Evolutionary conservation across 2,329 filamentous ascomycete genomes (phyloP).

Genomic region (Dichotomopilus funicola): DNA sequence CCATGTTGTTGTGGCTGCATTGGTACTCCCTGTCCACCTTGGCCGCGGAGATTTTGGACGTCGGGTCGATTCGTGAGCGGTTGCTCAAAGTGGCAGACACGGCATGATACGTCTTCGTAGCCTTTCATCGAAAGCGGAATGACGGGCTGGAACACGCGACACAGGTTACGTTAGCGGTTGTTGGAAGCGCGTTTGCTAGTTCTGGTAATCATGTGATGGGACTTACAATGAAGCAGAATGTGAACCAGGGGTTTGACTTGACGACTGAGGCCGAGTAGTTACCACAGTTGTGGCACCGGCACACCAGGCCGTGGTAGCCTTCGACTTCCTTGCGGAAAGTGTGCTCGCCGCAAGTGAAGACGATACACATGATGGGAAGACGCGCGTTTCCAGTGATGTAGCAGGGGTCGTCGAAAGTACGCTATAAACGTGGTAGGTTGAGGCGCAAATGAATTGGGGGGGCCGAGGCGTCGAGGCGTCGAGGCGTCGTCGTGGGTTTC

Average conservation of each 20-base stretch:
- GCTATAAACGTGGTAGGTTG: neutral
- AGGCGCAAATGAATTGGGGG: neutral
- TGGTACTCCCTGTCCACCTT: constrained; percentile 30
- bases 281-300: constrained; percentile 61
- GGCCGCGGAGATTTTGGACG: constrained; percentile 46
- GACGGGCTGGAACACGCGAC: constrained; percentile 45
- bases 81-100: constrained; percentile 71
- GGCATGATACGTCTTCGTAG: constrained; percentile 64
- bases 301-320: constrained; percentile 56
- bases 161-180: neutral
- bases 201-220: neutral
- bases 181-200: neutral
- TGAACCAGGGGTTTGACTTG: constrained; percentile 67
- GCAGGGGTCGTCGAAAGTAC: neutral
- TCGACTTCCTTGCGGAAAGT: constrained; percentile 53
- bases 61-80: constrained; percentile 53
- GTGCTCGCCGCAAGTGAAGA: constrained; percentile 56
- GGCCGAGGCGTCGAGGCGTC: neutral
- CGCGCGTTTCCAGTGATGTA: neutral
- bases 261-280: constrained; percentile 56
- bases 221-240: constrained; percentile 67
- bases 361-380: constrained; percentile 47
- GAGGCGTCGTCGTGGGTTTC: neutral
- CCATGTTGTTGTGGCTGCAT: constrained; percentile 31
- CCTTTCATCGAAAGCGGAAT: constrained; percentile 63